phyloP scores from a whole-genome alignment of 305 asterid genomes.

The Fraxinus dipetala region DNA sequence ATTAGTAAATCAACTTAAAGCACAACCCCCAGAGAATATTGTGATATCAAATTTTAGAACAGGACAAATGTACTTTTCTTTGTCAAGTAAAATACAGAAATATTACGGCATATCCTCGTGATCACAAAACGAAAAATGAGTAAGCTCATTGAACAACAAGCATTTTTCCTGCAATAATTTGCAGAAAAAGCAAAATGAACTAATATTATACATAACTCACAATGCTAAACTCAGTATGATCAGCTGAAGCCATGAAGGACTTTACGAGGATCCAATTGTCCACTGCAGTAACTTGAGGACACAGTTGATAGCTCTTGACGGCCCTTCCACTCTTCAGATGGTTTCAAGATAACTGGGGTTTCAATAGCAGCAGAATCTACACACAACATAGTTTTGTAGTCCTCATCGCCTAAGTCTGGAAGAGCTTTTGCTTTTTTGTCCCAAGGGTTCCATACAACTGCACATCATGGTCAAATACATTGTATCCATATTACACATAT shows the following conservation, averaged over 20 bases:
- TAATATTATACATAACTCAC: constrained; percentile 23
- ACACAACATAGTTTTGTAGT: constrained; percentile 67
- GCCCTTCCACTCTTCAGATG: constrained; percentile 83
- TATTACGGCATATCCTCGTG: constrained; percentile 20
- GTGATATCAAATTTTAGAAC: not conserved
- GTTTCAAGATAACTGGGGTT: constrained; percentile 60
- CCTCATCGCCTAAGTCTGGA: constrained; percentile 74
- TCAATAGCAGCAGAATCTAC: constrained; percentile 76
- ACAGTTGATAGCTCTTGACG: constrained; percentile 72
- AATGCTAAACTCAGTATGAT: constrained; percentile 30
- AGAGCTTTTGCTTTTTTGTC: constrained; percentile 76
- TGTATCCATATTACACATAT: constrained; percentile 17
- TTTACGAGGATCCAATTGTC: constrained; percentile 73
- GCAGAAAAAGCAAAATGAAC: not conserved
- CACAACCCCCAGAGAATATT: not conserved
- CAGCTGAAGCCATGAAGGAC: constrained; percentile 61
- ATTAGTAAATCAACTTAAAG: not conserved
- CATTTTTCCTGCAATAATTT: not conserved
- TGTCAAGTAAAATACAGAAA: constrained; percentile 16
- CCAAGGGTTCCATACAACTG: constrained; percentile 97
- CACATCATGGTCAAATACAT: constrained; percentile 16
- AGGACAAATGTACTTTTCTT: constrained; percentile 9
- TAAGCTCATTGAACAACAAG: constrained; percentile 30
- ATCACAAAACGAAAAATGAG: constrained; percentile 24
- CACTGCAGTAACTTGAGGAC: constrained; percentile 86